phyloP scores from a whole-genome alignment of 257 asterid genomes.

The Cynanchum wilfordii region DNA sequence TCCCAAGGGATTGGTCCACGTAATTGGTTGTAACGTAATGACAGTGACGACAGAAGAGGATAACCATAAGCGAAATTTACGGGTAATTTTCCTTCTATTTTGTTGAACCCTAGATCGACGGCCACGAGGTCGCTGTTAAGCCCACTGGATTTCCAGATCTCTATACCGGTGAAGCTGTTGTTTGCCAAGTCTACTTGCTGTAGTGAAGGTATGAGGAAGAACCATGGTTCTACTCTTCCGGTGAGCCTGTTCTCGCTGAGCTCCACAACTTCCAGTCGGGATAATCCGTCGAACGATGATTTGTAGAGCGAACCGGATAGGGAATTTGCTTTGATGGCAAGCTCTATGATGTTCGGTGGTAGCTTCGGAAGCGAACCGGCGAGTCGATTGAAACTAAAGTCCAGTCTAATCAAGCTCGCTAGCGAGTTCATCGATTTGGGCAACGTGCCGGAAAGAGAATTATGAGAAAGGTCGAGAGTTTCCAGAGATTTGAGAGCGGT shows the following conservation, averaged over 20 bases:
- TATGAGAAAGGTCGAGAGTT: constrained; percentile 57
- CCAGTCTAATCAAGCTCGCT: constrained; percentile 45
- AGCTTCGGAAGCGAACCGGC: constrained; percentile 64
- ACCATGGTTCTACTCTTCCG: constrained; percentile 57
- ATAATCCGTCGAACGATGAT: constrained; percentile 44
- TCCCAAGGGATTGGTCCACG: constrained; percentile 73
- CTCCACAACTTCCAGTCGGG: constrained; percentile 59
- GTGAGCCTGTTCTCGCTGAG: constrained; percentile 56
- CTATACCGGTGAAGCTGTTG: constrained; percentile 42
- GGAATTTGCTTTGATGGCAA: constrained; percentile 63
- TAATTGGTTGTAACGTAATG: constrained; percentile 59
- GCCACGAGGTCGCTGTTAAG: constrained; percentile 57
- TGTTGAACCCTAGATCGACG: constrained; percentile 65
- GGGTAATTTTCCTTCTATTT: constrained; percentile 50
- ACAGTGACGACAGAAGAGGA: constrained; percentile 51
- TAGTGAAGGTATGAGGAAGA: constrained; percentile 57
- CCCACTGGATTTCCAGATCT: constrained; percentile 33
- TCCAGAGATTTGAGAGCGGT: constrained; percentile 38
- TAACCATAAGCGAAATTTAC: constrained; percentile 35
- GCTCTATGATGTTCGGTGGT: constrained; percentile 56
- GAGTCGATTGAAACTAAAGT: constrained; percentile 68
- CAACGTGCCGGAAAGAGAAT: constrained; percentile 49
- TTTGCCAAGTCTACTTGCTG: constrained; percentile 70
- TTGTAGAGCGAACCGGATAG: constrained; percentile 45
- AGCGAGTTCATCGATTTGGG: constrained; percentile 42